These are phyloP conservation scores for Zea luxurians DNA, from an alignment of 176 grass and related monocot species.

Conservation along the genomic window DNA sequence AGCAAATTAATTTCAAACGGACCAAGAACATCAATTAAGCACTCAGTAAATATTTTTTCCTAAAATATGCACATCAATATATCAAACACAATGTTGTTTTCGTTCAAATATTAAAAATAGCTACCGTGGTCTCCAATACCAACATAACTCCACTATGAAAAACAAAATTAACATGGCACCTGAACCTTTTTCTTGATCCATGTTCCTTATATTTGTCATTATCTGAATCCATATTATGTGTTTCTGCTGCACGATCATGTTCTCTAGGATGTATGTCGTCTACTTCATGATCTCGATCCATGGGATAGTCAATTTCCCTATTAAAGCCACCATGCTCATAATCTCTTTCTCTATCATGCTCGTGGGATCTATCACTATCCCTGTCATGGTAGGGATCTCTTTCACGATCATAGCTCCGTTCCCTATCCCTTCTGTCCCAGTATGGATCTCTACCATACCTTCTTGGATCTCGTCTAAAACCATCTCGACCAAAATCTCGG, in stretches of 20 bases:
- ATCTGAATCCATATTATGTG: conserved; percentile 53
- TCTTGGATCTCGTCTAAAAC: conserved; percentile 62
- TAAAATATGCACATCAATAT: not conserved
- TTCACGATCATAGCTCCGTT: conserved; percentile 64
- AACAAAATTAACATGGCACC: conserved; percentile 41
- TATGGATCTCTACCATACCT: conserved; percentile 54
- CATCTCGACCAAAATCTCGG: conserved; percentile 63
- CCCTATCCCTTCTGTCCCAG: conserved; percentile 70
- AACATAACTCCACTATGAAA: conserved; percentile 30
- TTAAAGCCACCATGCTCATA: conserved; percentile 60
- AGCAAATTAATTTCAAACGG: conserved; percentile 14
- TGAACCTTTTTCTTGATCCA: conserved; percentile 50
- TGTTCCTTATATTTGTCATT: conserved; percentile 64
- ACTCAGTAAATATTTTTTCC: not conserved
- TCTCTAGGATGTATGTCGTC: conserved; percentile 60
- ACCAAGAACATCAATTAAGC: conserved; percentile 10
- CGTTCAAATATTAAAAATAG: not conserved
- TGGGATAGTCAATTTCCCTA: conserved; percentile 51
- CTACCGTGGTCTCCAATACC: not conserved
- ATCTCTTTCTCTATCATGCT: conserved; percentile 70
- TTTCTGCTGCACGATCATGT: conserved; percentile 47
- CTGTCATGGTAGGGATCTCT: conserved; percentile 63
- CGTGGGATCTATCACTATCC: conserved; percentile 61
- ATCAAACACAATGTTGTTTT: not conserved
- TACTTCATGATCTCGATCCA: conserved; percentile 63